These are phyloP conservation scores for Fagopyrum homotropicum DNA, from an alignment of 148 eudicot species.

Conservation along the genomic window DNA sequence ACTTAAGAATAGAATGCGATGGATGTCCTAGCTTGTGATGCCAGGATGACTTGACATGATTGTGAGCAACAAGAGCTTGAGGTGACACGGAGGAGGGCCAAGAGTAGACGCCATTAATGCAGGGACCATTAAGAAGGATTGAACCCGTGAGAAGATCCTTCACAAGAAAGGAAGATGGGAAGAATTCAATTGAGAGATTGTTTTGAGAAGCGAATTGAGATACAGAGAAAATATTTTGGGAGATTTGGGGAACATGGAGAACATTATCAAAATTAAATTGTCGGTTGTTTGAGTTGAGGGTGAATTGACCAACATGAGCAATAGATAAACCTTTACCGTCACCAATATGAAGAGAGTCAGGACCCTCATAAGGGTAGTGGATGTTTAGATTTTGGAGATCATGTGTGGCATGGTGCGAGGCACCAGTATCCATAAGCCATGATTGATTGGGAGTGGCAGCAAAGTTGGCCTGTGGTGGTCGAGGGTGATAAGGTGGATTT, in stretches of 20 bases:
- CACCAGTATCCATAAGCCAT: too few species aligned
- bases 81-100: background rate
- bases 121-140: too few species aligned
- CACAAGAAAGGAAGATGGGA: too few species aligned
- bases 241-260: background rate
- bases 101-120: background rate
- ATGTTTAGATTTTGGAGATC: too few species aligned
- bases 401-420: too few species aligned
- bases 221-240: background rate
- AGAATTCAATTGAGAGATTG: background rate
- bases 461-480: too few species aligned
- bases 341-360: too few species aligned
- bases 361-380: too few species aligned
- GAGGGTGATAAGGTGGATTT: too few species aligned
- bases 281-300: background rate
- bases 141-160: too few species aligned
- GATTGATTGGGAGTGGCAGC: too few species aligned
- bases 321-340: too few species aligned
- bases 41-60: background rate
- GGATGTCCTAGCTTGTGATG: background rate
- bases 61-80: background rate
- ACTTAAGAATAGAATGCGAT: background rate
- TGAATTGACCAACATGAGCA: background rate
- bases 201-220: background rate
- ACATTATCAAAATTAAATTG: background rate